phyloP scores from a whole-genome alignment of 352 stramenopile genomes.

The Phytophthora capsici region DNA sequence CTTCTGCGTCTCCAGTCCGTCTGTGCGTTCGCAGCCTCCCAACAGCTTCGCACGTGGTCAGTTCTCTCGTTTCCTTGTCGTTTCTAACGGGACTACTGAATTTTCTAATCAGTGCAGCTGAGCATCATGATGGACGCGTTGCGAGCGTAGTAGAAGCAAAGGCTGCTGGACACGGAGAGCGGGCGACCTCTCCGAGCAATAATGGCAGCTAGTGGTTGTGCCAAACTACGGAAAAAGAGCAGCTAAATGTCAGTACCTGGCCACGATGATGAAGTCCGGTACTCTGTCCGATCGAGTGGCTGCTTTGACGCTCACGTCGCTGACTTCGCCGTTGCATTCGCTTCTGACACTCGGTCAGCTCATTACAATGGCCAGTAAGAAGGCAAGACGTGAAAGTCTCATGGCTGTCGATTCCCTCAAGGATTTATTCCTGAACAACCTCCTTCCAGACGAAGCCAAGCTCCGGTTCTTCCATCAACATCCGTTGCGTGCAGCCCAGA shows the following conservation, averaged over 20 bases:
- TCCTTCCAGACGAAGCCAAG: constrained; percentile 87
- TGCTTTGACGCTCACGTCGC: constrained; percentile 89
- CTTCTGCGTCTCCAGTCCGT: constrained; percentile 47
- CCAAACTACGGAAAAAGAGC: too few species aligned
- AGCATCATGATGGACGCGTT: too few species aligned
- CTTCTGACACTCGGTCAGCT: constrained; percentile 81
- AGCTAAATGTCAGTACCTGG: constrained; percentile 79
- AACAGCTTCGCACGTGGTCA: constrained; percentile 67
- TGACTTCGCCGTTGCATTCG: constrained; percentile 83
- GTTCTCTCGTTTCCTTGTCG: background rate
- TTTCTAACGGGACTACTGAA: too few species aligned
- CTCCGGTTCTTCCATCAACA: constrained; percentile 87
- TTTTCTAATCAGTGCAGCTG: constrained; percentile 52
- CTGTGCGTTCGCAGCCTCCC: constrained; percentile 43
- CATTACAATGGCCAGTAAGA: constrained; percentile 91
- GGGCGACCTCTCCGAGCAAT: too few species aligned
- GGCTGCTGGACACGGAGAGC: too few species aligned
- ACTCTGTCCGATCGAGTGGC: constrained; percentile 93
- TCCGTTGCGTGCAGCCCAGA: constrained; percentile 51
- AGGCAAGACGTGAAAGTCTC: constrained; percentile 86
- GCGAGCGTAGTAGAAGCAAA: too few species aligned
- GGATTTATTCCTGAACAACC: constrained; percentile 93
- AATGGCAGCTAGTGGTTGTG: too few species aligned
- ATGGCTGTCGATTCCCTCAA: constrained; percentile 94
- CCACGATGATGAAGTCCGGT: constrained; percentile 89